These are phyloP conservation scores for Ogataea polymorpha DNA, from an alignment of 805 yeast genomes.

Conservation along the genomic window DNA sequence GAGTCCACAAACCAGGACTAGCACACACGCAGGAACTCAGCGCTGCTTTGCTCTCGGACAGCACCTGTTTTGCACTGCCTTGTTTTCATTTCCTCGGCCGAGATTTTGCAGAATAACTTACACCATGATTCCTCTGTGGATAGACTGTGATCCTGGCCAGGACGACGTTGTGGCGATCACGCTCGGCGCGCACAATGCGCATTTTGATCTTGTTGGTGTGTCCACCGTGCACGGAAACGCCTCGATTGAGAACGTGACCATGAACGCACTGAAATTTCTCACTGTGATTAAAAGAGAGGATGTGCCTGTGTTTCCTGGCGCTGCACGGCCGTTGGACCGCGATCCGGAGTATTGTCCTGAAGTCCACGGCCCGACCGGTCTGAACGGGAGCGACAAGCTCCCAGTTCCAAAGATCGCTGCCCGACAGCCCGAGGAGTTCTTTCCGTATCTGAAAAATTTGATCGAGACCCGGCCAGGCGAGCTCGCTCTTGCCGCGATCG, in stretches of 20 bases:
- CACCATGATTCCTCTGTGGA: constrained; percentile 63
- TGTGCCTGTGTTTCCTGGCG: constrained; percentile 68
- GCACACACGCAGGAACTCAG: too few species aligned
- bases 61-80: not conserved
- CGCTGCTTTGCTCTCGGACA: not conserved
- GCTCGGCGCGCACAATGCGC: constrained; percentile 57
- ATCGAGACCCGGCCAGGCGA: constrained; percentile 40
- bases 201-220: constrained; percentile 60
- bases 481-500: constrained; percentile 67
- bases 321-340: constrained; percentile 51
- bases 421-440: constrained; percentile 17
- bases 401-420: constrained; percentile 41
- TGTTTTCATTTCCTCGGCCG: constrained; percentile 6
- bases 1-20: too few species aligned
- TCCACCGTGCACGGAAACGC: constrained; percentile 77
- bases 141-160: constrained; percentile 92
- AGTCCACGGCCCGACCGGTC: constrained; percentile 72
- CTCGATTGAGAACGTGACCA: constrained; percentile 59
- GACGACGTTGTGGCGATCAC: constrained; percentile 81
- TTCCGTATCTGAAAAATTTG: constrained; percentile 21
- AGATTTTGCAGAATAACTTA: not conserved
- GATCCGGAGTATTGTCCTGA: constrained; percentile 52
- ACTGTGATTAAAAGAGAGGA: constrained; percentile 53
- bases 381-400: constrained; percentile 69
- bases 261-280: constrained; percentile 63